These are phyloP conservation scores for Aureobasidium sp. DNA, from an alignment of 2,329 filamentous ascomycete species.

Conservation along the genomic window DNA sequence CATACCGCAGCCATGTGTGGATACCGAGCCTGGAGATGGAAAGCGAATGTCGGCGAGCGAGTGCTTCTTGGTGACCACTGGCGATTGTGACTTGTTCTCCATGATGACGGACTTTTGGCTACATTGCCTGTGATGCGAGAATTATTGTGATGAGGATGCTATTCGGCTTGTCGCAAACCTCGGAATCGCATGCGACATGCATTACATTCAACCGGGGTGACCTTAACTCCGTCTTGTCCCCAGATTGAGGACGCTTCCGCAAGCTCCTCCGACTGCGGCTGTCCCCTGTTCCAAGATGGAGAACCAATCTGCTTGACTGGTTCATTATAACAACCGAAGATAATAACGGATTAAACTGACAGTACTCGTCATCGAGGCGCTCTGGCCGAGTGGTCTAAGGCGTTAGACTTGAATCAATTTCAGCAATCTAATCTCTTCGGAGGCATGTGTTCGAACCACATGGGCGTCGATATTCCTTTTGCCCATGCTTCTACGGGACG, in stretches of 20 bases:
- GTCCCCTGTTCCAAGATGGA: too few relatives aligned
- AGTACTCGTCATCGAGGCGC: too few relatives aligned
- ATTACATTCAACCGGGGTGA: not conserved
- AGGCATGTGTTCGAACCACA: slow-evolving; percentile 21
- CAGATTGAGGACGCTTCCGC: not conserved
- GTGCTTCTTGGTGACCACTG: slow-evolving; percentile 35
- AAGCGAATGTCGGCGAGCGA: slow-evolving; percentile 19
- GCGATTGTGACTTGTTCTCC: slow-evolving; percentile 24
- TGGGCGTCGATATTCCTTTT: slow-evolving; percentile 17
- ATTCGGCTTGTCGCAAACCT: slow-evolving; percentile 1
- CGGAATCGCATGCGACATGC: not conserved
- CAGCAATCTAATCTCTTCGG: slow-evolving; percentile 19
- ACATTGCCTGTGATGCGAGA: not conserved
- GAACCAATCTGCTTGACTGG: too few relatives aligned
- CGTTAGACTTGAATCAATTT: slow-evolving; percentile 20
- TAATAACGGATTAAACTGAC: too few relatives aligned
- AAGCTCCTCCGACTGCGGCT: too few relatives aligned
- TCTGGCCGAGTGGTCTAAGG: slow-evolving; percentile 22
- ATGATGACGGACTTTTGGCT: not conserved
- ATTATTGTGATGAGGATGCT: not conserved
- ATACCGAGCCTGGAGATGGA: slow-evolving; percentile 5
- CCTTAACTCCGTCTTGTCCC: not conserved
- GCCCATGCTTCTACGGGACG: not conserved
- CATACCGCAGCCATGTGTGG: slow-evolving; percentile 36
- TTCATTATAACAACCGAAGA: too few relatives aligned